Base-by-base conservation (phyloP, 1,139 yeast genomes). In the Protomyces inouyei region DNA sequence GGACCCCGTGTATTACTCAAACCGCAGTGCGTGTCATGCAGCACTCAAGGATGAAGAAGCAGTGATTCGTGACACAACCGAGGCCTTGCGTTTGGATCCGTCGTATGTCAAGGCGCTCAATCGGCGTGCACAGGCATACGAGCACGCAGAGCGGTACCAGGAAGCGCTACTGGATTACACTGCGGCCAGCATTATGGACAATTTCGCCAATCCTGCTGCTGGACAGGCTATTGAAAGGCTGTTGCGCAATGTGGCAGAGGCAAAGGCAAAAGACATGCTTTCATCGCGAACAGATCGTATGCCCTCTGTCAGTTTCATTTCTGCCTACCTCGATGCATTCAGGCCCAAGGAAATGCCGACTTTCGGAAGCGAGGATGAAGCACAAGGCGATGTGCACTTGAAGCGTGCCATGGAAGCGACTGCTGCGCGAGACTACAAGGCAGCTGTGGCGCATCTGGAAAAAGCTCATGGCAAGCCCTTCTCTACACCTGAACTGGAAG, bases 121-220 rank as follows among this genome's bases (percentile, higher is more conserved):
- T 67, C 84, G 92, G 73, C 80, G 82, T 40, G 82, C 79, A 28
- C 85, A 87, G 69, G 95, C 97, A 40, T 87, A 87, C 74, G 98
- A 95, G 78, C 83, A 83, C 70, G 76, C 89, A 70, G 96, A 85
- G 71, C 80, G 82, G 69, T 90, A 83, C 76, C 83, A 85, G 64
- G 96, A 92, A 67, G 93, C 98, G 63, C 85, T 91, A 84, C 85
- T 87, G 75, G 98, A 95, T 76, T 83, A 89, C 76, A 92, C 98
- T 65, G 92, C 96, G 3, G 75, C 77, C 25, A 74, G 78, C 67
- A 76, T 78, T 43, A 71, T 78, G 67, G 73, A 75, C 67, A 73
- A 74, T 65, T 87, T 89, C 77, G 84, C 84, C 72, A 89, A 88
- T 75, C 86, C 85, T 72, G 81, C 88, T 40, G 83, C 88, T 67